Percentiles rank a stretch among this genome's conserved stretches.
phyloP scores from a whole-genome alignment of 192 early-diverging fungal species.

The Martensiomyces pterosporus region DNA sequence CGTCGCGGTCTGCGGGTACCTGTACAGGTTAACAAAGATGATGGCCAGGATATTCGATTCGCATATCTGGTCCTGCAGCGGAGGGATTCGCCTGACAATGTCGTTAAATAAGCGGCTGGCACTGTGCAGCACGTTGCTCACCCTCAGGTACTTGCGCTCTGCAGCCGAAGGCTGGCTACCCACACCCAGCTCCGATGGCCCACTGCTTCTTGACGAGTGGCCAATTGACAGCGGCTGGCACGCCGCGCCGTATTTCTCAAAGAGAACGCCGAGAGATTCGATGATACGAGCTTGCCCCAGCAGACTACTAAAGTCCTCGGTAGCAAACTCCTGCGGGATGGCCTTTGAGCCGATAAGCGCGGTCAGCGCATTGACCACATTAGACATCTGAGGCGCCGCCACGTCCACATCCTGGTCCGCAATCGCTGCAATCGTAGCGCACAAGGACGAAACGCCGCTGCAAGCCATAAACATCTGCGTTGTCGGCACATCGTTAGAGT shows the following conservation, averaged over 20 bases:
- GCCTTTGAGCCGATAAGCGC: conserved; percentile 32
- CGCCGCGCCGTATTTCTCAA: conserved; percentile 45
- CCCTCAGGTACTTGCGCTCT: conserved; percentile 40
- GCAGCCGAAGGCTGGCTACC: conserved; percentile 18
- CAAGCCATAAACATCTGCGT: conserved; percentile 48
- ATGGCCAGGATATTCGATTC: conserved; percentile 39
- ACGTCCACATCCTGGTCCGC: conserved; percentile 30
- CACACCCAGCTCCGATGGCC: conserved; percentile 18
- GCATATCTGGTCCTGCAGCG: conserved; percentile 42
- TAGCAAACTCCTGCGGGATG: conserved; percentile 27
- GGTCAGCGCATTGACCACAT: conserved; percentile 32
- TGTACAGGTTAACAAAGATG: conserved; percentile 24
- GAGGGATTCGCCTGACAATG: conserved; percentile 32
- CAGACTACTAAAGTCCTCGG: conserved; percentile 39
- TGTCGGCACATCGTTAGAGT: conserved; percentile 28
- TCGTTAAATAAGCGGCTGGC: conserved; percentile 42
- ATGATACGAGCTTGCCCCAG: conserved; percentile 28
- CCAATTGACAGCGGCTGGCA: conserved; percentile 31
- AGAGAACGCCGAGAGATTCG: conserved; percentile 14
- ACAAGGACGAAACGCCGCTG: conserved; percentile 38
- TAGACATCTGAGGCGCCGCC: conserved; percentile 30
- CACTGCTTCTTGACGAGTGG: too few relatives aligned
- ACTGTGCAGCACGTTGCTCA: conserved; percentile 43
- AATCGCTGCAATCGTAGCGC: conserved; percentile 17
- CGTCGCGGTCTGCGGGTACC: conserved; percentile 42